A percentile compares a stretch with the other conserved stretches of the same genome.
Conservation (phyloP, 78 protist species). For the Dictyostelium brefeldianum region DNA sequence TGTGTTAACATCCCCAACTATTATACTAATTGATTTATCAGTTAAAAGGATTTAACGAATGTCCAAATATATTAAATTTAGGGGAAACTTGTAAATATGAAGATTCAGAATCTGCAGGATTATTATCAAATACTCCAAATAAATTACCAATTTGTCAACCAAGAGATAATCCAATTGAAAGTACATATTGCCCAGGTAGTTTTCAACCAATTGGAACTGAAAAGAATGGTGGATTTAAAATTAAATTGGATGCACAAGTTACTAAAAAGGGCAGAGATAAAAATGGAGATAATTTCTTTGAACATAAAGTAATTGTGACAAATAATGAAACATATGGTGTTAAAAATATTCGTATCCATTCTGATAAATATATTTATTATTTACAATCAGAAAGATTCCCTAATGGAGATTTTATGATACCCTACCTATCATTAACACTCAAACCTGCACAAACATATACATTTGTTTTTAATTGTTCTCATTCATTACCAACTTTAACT, state of each 20-base stretch:
- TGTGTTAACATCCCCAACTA: no score
- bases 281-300: neutral
- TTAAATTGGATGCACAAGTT: neutral
- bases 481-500: neutral
- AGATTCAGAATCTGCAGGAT: neutral
- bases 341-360: neutral
- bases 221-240: neutral
- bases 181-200: neutral
- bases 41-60: neutral
- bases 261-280: neutral
- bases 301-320: neutral
- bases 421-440: neutral
- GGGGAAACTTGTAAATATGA: neutral
- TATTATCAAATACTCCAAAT: neutral
- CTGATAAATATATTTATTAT: neutral
- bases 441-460: neutral
- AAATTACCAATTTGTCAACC: slow-evolving; percentile 1
- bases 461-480: neutral
- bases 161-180: neutral
- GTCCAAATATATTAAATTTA: slow-evolving; percentile 4
- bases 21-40: neutral
- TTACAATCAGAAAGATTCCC: neutral
- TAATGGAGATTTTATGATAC: neutral
- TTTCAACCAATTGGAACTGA: neutral
- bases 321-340: slow-evolving; percentile 2